Percentiles rank a stretch among this genome's conserved stretches.
Evolutionary conservation across 2,329 filamentous ascomycete genomes (phyloP).

Genomic region (Orbilia javanica): DNA sequence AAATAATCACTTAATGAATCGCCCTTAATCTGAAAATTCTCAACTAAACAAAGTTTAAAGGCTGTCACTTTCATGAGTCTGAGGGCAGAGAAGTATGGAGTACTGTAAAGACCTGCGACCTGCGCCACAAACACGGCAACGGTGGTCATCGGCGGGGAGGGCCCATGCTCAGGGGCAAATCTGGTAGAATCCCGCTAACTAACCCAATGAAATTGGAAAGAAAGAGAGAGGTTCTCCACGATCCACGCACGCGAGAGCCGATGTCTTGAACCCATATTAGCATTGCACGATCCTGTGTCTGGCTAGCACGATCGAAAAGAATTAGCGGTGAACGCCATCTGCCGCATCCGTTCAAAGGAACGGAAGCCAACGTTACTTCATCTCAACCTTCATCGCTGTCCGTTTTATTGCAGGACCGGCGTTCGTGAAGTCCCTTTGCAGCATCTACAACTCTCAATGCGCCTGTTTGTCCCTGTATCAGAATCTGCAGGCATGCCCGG

Average conservation of each 20-base stretch:
- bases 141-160: not conserved
- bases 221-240: not conserved
- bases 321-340: conserved; percentile 12
- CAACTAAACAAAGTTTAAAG: too few species aligned
- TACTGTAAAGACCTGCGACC: too few species aligned
- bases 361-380: conserved; percentile 25
- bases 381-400: not conserved
- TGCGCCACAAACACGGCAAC: too few species aligned
- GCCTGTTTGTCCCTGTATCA: conserved; percentile 57
- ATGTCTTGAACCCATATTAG: conserved; percentile 4
- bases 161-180: not conserved
- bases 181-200: not conserved
- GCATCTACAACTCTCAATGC: conserved; percentile 29
- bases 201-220: not conserved
- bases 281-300: not conserved
- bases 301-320: not conserved
- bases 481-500: conserved; percentile 49
- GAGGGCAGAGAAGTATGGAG: too few species aligned
- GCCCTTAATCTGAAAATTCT: too few species aligned
- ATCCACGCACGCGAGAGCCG: not conserved
- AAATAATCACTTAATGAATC: too few species aligned
- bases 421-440: conserved; percentile 41
- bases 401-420: conserved; percentile 51
- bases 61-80: too few species aligned
- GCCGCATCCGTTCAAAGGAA: conserved; percentile 28